These are phyloP conservation scores for Cladosporium cucumerinum DNA, from an alignment of 2,329 filamentous ascomycete species.

Conservation along the genomic window DNA sequence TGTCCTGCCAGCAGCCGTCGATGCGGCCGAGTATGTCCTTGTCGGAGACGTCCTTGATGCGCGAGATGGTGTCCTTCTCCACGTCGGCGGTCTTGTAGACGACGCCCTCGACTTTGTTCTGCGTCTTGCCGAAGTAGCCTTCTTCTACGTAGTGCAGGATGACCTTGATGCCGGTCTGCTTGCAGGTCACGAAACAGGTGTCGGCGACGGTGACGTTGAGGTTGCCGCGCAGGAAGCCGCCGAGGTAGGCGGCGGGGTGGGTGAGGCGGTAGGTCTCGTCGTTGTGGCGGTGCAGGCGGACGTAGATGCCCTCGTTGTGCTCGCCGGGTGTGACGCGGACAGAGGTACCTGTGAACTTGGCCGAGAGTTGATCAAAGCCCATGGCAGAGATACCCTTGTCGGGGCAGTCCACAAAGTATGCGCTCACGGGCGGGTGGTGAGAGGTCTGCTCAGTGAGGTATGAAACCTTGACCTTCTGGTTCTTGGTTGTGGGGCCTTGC, in stretches of 20 bases:
- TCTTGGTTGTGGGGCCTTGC: slow-evolving; percentile 33
- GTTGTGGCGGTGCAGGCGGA: slow-evolving; percentile 73
- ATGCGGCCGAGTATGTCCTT: slow-evolving; percentile 79
- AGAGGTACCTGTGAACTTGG: slow-evolving; percentile 95
- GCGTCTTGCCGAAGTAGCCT: slow-evolving; percentile 86
- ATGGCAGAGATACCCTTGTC: slow-evolving; percentile 83
- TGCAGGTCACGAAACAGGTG: slow-evolving; percentile 80
- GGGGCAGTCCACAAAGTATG: slow-evolving; percentile 89
- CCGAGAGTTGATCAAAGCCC: slow-evolving; percentile 93
- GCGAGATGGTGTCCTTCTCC: slow-evolving; percentile 73
- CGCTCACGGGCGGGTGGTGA: slow-evolving; percentile 94
- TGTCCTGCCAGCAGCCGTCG: slow-evolving; percentile 79
- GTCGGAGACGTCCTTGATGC: slow-evolving; percentile 81
- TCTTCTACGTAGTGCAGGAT: slow-evolving; percentile 93
- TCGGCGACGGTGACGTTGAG: slow-evolving; percentile 88
- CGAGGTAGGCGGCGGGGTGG: slow-evolving; percentile 88
- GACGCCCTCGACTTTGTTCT: slow-evolving; percentile 87
- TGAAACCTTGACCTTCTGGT: slow-evolving; percentile 68
- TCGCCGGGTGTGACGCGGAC: slow-evolving; percentile 87
- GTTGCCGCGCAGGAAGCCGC: slow-evolving; percentile 81
- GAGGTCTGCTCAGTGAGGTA: slow-evolving; percentile 98
- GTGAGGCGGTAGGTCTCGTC: slow-evolving; percentile 93
- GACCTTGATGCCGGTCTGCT: slow-evolving; percentile 84
- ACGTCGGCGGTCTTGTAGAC: slow-evolving; percentile 82
- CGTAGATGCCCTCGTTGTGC: slow-evolving; percentile 94